Conservation (phyloP, 2,329 filamentous ascomycete species). For the Teratosphaeria viscida region DNA sequence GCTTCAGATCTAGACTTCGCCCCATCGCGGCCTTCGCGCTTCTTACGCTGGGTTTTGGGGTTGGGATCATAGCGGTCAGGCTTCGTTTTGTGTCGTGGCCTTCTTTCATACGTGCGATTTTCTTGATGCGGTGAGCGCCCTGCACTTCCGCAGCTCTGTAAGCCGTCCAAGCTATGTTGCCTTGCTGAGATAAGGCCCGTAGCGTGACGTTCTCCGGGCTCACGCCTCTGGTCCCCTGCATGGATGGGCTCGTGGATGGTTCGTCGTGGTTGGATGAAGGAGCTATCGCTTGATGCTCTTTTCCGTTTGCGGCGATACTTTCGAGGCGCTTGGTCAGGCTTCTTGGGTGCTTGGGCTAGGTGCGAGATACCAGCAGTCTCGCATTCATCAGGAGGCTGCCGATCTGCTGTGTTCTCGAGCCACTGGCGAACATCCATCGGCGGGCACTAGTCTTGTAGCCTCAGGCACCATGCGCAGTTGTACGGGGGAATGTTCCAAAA, state of each 20-base stretch:
- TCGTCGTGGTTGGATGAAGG: constrained; percentile 5
- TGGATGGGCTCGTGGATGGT: constrained; percentile 1
- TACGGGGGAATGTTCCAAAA: neutral
- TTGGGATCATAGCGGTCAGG: constrained; percentile 36
- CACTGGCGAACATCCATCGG: constrained; percentile 37
- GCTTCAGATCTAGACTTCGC: constrained; percentile 15
- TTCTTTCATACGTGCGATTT: constrained; percentile 29
- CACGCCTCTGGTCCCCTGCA: constrained; percentile 3
- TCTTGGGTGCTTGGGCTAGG: constrained; percentile 14
- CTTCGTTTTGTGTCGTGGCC: constrained; percentile 37
- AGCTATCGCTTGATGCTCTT: constrained; percentile 27
- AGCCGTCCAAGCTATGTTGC: neutral
- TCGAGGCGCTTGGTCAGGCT: constrained; percentile 8
- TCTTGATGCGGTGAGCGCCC: neutral
- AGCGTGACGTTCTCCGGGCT: neutral
- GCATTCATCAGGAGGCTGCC: constrained; percentile 20
- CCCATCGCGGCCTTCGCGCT: constrained; percentile 12
- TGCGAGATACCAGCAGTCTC: constrained; percentile 14
- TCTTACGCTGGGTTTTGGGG: constrained; percentile 23
- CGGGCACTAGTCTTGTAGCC: neutral
- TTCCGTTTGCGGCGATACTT: constrained; percentile 22
- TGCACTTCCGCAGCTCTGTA: neutral
- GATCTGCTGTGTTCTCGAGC: constrained; percentile 32
- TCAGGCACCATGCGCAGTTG: neutral
- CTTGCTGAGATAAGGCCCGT: neutral